Percentiles rank a stretch among this genome's conserved stretches.
phyloP scores from a whole-genome alignment of 2,329 filamentous ascomycete genomes.

The Colletotrichum sp. region DNA sequence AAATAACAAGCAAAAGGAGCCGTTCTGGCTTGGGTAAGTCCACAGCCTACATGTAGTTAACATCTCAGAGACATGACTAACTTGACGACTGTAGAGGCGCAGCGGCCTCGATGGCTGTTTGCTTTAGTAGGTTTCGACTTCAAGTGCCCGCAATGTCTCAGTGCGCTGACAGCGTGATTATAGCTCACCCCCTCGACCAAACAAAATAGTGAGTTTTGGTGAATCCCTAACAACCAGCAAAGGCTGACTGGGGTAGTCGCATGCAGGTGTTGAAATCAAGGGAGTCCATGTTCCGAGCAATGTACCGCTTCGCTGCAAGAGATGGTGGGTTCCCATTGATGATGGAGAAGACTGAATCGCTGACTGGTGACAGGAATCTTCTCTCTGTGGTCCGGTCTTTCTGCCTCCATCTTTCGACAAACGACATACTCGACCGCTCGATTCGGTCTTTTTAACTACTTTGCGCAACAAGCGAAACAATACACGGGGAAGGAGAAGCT shows the following conservation, averaged over 20 bases:
- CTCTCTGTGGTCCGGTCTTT: slow-evolving; percentile 47
- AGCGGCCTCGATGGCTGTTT: slow-evolving; percentile 48
- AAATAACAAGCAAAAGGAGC: slow-evolving; percentile 37
- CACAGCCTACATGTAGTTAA: accelerated
- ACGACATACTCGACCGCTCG: slow-evolving; percentile 48
- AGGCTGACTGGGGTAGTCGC: slow-evolving; percentile 29
- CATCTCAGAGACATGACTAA: not conserved
- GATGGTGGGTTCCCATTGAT: slow-evolving; percentile 33
- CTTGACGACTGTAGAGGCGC: slow-evolving; percentile 35
- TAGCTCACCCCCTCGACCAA: slow-evolving; percentile 48
- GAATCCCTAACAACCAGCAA: accelerated
- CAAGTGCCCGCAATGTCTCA: not conserved
- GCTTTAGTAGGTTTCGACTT: slow-evolving; percentile 40
- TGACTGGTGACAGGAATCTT: slow-evolving; percentile 33
- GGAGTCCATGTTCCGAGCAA: slow-evolving; percentile 41
- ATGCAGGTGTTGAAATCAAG: slow-evolving; percentile 48
- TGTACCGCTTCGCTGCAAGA: slow-evolving; percentile 40
- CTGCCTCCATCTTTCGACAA: slow-evolving; percentile 47
- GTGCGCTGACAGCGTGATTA: not conserved
- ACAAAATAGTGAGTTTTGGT: slow-evolving; percentile 44
- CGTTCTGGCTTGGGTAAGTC: slow-evolving; percentile 48
- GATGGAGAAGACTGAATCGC: not conserved
- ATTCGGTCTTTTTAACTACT: slow-evolving; percentile 43
- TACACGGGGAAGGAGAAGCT: slow-evolving; percentile 32
- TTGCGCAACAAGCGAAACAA: slow-evolving; percentile 31